Conservation (phyloP, 306 rosid genomes). For the Cucurbita maxima region DNA sequence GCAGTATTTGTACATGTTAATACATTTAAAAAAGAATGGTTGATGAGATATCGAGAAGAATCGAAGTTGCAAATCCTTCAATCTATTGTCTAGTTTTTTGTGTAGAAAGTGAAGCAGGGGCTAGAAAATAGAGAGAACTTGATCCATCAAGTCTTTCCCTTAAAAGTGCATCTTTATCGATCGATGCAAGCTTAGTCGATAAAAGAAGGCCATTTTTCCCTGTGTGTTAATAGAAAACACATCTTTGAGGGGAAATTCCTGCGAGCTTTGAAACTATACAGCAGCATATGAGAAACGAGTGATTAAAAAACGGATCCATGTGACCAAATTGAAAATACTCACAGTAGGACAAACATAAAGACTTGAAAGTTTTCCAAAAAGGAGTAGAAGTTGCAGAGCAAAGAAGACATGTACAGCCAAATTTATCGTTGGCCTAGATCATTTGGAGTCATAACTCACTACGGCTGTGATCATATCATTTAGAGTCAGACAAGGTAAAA, state of each 20-base stretch:
- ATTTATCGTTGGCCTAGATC: background rate
- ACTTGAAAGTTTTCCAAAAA: background rate
- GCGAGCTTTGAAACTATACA: background rate
- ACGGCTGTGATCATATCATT: background rate
- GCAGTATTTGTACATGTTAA: conserved; percentile 5
- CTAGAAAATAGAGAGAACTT: too few relatives aligned
- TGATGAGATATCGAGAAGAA: background rate
- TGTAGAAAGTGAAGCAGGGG: background rate
- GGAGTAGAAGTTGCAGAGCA: background rate
- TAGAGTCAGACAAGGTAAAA: background rate
- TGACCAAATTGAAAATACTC: background rate
- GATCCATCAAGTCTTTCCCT: background rate
- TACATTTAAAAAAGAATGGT: background rate
- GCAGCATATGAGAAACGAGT: background rate
- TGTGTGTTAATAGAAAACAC: background rate
- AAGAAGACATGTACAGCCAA: background rate
- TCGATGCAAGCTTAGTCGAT: background rate
- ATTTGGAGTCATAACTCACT: too few relatives aligned
- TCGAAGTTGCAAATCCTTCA: background rate
- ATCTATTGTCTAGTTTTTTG: background rate
- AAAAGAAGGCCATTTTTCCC: background rate
- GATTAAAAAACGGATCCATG: background rate
- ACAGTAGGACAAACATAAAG: background rate
- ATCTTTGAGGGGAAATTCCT: background rate
- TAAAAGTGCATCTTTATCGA: background rate